Conservation (phyloP, 2,329 filamentous ascomycete species). For the Botrytis hyacinthi region DNA sequence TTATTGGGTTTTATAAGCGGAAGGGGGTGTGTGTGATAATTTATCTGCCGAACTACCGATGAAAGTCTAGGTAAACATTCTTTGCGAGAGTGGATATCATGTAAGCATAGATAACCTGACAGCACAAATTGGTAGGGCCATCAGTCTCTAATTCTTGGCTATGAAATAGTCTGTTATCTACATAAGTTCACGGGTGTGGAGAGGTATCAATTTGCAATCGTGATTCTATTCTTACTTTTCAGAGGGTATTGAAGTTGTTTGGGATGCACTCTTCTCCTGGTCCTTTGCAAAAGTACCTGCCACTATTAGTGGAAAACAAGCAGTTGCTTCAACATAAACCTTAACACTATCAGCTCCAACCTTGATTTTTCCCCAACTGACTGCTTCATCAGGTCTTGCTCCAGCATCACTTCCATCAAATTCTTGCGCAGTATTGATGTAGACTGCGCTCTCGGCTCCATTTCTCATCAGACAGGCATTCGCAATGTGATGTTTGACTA, state of each 20-base stretch:
- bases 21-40: background rate
- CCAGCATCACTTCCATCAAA: slow-evolving; percentile 97
- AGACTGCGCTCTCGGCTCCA: slow-evolving; percentile 93
- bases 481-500: slow-evolving; percentile 98
- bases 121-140: background rate
- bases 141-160: too few relatives aligned
- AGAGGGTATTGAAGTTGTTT: background rate
- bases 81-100: background rate
- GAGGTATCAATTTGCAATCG: background rate
- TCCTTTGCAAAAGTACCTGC: slow-evolving; percentile 63
- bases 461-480: slow-evolving; percentile 98
- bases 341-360: slow-evolving; percentile 84
- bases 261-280: background rate
- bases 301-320: slow-evolving; percentile 65
- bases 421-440: slow-evolving; percentile 96
- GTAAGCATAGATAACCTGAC: background rate
- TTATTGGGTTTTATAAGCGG: background rate
- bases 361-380: slow-evolving; percentile 99
- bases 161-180: background rate
- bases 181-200: background rate
- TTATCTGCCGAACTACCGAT: background rate
- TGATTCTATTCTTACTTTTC: background rate
- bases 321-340: slow-evolving; percentile 67
- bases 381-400: slow-evolving; percentile 89
- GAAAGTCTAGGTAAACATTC: background rate